Percentiles rank a stretch among this genome's conserved stretches.
phyloP scores from a whole-genome alignment of 2,329 filamentous ascomycete species.

The Chrysoporthe deuterocubensis region DNA sequence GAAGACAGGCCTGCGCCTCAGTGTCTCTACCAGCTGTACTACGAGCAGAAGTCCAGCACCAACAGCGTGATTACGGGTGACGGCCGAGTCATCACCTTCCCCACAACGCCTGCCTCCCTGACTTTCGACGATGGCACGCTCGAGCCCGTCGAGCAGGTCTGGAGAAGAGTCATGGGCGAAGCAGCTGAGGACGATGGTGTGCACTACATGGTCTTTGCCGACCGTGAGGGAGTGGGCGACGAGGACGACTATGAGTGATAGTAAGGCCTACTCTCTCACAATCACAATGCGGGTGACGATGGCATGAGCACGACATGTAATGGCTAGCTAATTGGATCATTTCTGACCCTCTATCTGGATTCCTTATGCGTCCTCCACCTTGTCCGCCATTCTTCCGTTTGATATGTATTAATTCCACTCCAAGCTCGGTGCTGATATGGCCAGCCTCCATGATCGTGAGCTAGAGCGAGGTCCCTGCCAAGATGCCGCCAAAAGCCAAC shows the following conservation, averaged over 20 bases:
- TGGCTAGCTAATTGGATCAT: constrained; percentile 29
- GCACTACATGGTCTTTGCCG: constrained; percentile 78
- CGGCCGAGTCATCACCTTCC: constrained; percentile 58
- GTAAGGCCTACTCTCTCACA: not conserved
- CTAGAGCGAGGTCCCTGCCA: constrained; percentile 14
- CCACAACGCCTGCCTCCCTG: constrained; percentile 64
- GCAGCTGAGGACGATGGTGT: constrained; percentile 47
- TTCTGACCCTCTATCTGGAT: constrained; percentile 2
- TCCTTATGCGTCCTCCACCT: not conserved
- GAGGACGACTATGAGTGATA: constrained; percentile 57
- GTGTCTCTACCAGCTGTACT: constrained; percentile 57
- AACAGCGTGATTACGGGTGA: constrained; percentile 35
- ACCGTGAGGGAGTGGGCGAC: constrained; percentile 66
- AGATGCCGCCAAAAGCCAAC: not conserved
- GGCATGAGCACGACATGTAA: constrained; percentile 29
- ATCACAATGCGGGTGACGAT: constrained; percentile 13
- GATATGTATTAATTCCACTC: constrained; percentile 1
- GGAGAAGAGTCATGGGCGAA: constrained; percentile 63
- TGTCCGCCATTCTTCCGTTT: not conserved
- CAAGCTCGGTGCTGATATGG: constrained; percentile 9
- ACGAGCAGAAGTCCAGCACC: constrained; percentile 49
- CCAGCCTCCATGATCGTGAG: not conserved
- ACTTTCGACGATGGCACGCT: constrained; percentile 75
- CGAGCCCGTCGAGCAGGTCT: constrained; percentile 69
- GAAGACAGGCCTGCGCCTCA: constrained; percentile 36